Conservation (phyloP, 176 grass and related monocot genomes). For the Zizania latifolia region DNA sequence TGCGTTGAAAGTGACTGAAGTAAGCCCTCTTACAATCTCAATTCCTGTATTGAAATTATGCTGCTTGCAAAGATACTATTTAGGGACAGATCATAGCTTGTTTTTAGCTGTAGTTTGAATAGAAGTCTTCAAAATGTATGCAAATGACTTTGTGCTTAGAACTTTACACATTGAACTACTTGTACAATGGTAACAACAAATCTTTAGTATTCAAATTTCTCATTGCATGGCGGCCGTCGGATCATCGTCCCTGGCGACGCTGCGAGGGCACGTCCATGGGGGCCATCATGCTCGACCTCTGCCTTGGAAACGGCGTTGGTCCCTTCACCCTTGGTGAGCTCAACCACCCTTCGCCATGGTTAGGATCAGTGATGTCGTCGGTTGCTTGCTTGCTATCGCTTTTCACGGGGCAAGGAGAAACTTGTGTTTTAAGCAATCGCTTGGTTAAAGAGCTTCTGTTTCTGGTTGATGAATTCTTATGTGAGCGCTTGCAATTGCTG, state of each 20-base stretch:
- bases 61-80: too few relatives aligned
- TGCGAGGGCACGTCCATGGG: conserved; percentile 94
- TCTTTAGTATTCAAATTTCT: too few relatives aligned
- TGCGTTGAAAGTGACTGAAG: too few relatives aligned
- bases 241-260: conserved; percentile 39
- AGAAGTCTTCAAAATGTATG: too few relatives aligned
- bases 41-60: too few relatives aligned
- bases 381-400: background rate
- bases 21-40: too few relatives aligned
- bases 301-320: conserved; percentile 72
- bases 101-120: too few relatives aligned
- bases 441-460: background rate
- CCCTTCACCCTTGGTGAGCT: conserved; percentile 82
- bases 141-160: too few relatives aligned
- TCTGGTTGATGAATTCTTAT: conserved; percentile 6
- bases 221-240: conserved; percentile 14
- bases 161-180: too few relatives aligned
- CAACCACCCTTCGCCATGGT: background rate
- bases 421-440: conserved; percentile 10
- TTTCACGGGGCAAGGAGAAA: background rate
- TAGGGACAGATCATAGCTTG: too few relatives aligned
- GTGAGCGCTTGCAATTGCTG: conserved; percentile 14
- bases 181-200: too few relatives aligned
- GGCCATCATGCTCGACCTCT: conserved; percentile 84
- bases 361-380: conserved; percentile 1